phyloP scores from a whole-genome alignment of 2,329 filamentous ascomycete species.

The Boeremia exigua region DNA sequence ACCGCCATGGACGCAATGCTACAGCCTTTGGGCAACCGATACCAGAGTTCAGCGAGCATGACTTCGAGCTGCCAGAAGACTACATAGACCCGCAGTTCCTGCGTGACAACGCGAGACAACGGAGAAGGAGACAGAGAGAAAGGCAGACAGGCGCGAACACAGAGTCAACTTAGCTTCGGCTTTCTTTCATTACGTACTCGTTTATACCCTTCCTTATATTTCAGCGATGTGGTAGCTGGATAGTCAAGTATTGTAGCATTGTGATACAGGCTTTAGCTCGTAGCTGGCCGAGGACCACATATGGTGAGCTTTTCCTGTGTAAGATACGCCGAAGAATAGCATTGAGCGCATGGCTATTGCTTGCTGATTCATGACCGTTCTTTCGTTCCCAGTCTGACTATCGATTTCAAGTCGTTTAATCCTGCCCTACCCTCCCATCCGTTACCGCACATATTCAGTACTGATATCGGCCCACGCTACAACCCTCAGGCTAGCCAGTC shows the following conservation, averaged over 20 bases:
- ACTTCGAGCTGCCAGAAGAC: conserved; percentile 78
- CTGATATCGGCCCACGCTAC: no score
- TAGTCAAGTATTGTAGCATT: not conserved
- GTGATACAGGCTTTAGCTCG: not conserved
- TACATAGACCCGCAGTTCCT: conserved; percentile 58
- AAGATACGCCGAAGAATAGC: conserved; percentile 6
- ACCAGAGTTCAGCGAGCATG: conserved; percentile 71
- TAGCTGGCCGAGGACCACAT: not conserved
- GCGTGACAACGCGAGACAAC: conserved; percentile 66
- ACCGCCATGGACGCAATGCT: conserved; percentile 71
- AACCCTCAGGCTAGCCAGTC: no score
- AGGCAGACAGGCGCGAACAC: conserved; percentile 52
- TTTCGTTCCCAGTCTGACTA: no score
- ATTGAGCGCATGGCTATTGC: not conserved
- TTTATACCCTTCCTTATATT: conserved; percentile 20
- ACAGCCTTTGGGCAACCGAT: conserved; percentile 83
- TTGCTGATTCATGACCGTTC: no score
- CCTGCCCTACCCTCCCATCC: no score
- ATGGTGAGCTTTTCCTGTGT: not conserved
- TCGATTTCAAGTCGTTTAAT: no score
- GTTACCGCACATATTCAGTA: no score
- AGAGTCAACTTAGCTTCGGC: conserved; percentile 3
- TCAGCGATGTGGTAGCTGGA: not conserved
- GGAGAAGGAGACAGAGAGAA: conserved; percentile 65
- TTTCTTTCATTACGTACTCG: conserved; percentile 11